A percentile compares a stretch with the other conserved stretches of the same genome.
Evolutionary conservation across 2,329 filamentous ascomycete species (phyloP).

Genomic region (Tolypocladium amazonense): DNA sequence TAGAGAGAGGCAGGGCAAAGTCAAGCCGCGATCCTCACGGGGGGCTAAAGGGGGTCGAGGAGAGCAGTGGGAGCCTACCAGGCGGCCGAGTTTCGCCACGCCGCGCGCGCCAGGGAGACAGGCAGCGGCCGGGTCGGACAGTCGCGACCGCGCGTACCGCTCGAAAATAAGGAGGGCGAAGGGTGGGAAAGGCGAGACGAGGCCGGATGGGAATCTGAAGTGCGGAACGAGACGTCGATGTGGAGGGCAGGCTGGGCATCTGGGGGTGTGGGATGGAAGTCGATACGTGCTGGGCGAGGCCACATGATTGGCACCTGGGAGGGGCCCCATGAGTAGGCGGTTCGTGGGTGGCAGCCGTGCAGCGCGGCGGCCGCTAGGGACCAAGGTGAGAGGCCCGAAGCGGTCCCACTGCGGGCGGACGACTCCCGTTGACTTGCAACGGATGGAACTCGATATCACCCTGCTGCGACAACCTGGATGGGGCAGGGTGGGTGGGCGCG

Average conservation of each 20-base stretch:
- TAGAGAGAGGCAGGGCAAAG: conserved; percentile 3
- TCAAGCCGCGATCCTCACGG: conserved; percentile 1
- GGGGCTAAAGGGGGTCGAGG: neutral
- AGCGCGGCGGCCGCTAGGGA: neutral
- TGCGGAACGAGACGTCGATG: conserved; percentile 16
- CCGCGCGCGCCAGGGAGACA: conserved; percentile 5
- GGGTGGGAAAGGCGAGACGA: conserved; percentile 4
- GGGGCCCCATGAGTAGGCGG: neutral
- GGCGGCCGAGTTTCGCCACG: conserved; percentile 6
- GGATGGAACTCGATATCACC: neutral
- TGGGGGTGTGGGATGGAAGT: conserved; percentile 10
- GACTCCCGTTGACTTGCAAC: neutral
- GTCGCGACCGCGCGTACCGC: conserved; percentile 21
- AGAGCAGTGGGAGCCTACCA: conserved; percentile 7
- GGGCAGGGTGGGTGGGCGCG: neutral
- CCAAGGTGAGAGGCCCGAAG: neutral
- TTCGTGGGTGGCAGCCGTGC: neutral
- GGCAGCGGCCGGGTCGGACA: conserved; percentile 11
- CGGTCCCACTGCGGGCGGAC: neutral
- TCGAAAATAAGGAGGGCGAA: conserved; percentile 8
- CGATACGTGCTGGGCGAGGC: conserved; percentile 11
- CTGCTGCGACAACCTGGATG: neutral
- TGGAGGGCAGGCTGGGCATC: conserved; percentile 3
- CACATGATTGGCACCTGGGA: conserved; percentile 21
- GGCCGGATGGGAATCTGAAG: conserved; percentile 10